Conservation (phyloP, 2,329 filamentous ascomycete genomes). For the Pseudogymnoascus sp. region DNA sequence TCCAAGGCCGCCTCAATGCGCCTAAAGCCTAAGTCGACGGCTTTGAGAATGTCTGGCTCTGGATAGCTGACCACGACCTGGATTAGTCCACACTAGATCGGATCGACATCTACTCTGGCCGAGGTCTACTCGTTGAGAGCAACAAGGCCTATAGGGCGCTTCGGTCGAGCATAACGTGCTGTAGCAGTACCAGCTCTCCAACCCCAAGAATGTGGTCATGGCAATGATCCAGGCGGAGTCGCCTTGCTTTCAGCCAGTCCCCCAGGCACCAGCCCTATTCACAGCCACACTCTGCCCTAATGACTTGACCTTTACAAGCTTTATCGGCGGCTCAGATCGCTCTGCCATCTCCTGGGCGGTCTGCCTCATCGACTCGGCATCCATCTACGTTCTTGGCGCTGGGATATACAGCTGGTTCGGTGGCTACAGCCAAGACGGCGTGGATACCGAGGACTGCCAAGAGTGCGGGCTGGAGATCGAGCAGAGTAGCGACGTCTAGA, state of each 20-base stretch:
- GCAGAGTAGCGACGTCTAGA: too few relatives aligned
- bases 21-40: conserved; percentile 21
- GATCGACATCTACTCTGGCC: conserved; percentile 28
- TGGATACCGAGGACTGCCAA: not conserved
- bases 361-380: conserved; percentile 15
- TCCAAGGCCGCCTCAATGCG: conserved; percentile 28
- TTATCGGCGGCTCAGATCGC: not conserved
- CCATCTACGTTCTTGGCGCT: conserved; percentile 20
- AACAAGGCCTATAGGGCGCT: not conserved
- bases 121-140: conserved; percentile 25
- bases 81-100: conserved; percentile 18
- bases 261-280: conserved; percentile 4
- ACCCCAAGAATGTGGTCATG: conserved; percentile 38
- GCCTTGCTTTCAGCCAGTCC: conserved; percentile 35
- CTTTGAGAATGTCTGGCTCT: conserved; percentile 39
- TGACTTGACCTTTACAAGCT: conserved; percentile 7
- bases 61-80: conserved; percentile 35
- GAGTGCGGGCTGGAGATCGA: not conserved
- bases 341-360: conserved; percentile 19
- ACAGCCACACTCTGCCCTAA: not conserved
- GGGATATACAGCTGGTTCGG: conserved; percentile 25
- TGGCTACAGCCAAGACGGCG: conserved; percentile 21
- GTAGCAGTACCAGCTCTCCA: conserved; percentile 38
- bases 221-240: conserved; percentile 36
- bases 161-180: conserved; percentile 21